These are phyloP conservation scores for Wickerhamiella australiensis DNA, from an alignment of 805 yeast species.

Conservation along the genomic window DNA sequence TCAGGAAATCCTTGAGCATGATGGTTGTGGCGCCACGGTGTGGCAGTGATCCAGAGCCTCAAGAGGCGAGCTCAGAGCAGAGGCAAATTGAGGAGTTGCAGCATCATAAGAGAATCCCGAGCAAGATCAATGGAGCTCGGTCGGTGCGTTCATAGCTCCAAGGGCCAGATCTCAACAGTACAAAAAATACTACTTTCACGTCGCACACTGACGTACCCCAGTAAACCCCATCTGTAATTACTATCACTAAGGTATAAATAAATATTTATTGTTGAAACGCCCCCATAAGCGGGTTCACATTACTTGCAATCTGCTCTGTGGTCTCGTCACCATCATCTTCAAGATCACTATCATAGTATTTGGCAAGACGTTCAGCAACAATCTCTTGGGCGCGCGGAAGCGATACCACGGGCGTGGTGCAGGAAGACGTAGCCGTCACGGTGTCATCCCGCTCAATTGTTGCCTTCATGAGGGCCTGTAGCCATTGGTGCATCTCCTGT, in stretches of 20 bases:
- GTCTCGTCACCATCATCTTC: conserved; percentile 5
- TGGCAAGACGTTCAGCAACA: conserved; percentile 66
- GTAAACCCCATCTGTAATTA: too few relatives aligned
- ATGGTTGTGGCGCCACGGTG: not conserved
- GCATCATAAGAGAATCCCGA: too few relatives aligned
- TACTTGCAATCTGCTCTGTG: not conserved
- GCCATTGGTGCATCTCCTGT: conserved; percentile 91
- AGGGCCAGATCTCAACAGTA: too few relatives aligned
- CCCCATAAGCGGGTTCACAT: not conserved
- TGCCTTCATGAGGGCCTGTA: conserved; percentile 87
- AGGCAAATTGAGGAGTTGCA: too few relatives aligned
- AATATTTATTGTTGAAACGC: not conserved
- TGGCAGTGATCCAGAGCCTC: too few relatives aligned
- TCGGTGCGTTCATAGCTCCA: too few relatives aligned
- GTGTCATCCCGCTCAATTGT: conserved; percentile 92
- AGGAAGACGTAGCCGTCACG: conserved; percentile 83
- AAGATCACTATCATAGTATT: conserved; percentile 27
- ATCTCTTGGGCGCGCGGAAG: conserved; percentile 76
- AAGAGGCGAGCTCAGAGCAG: too few relatives aligned
- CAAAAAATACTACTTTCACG: too few relatives aligned
- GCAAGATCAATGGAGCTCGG: too few relatives aligned
- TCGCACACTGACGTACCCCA: too few relatives aligned
- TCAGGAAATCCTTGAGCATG: conserved; percentile 16
- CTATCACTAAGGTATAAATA: not conserved
- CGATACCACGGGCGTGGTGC: conserved; percentile 91